A percentile compares a stretch with the other conserved stretches of the same genome.
Conservation (phyloP, 768 basidiomycete species). For the Suillus americanus region DNA sequence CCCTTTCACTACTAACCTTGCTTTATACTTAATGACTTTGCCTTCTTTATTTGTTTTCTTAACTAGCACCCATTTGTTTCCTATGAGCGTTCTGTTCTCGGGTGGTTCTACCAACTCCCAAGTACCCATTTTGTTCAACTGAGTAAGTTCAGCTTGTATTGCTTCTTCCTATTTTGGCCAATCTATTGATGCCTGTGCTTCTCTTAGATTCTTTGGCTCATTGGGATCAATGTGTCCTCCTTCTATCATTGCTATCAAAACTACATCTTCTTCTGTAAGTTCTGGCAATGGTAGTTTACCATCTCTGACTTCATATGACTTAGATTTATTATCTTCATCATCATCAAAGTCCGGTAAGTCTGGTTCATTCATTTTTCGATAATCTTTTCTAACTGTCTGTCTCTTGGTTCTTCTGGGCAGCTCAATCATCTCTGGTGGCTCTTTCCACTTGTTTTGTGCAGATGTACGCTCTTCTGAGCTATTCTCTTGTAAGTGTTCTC, state of each 20-base stretch:
- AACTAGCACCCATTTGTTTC: slow-evolving; percentile 29
- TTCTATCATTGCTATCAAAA: too few relatives aligned
- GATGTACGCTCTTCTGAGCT: too few relatives aligned
- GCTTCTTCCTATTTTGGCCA: slow-evolving; percentile 9
- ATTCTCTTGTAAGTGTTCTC: not conserved
- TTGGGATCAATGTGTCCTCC: not conserved
- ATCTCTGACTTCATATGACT: too few relatives aligned
- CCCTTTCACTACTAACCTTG: slow-evolving; percentile 39
- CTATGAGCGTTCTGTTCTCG: slow-evolving; percentile 20
- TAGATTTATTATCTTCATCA: too few relatives aligned
- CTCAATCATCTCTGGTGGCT: not conserved
- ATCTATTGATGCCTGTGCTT: too few relatives aligned
- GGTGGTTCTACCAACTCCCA: slow-evolving; percentile 30
- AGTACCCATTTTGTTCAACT: slow-evolving; percentile 2
- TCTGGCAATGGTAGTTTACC: not conserved
- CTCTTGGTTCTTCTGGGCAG: not conserved
- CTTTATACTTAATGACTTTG: slow-evolving; percentile 25
- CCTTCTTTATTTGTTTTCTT: slow-evolving; percentile 12
- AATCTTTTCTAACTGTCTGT: not conserved
- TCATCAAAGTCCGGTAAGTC: not conserved
- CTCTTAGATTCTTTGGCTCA: not conserved
- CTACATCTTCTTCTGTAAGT: not conserved
- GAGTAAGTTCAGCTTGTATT: not conserved
- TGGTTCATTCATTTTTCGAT: not conserved
- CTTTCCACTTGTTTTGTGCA: not conserved